Evolutionary conservation across 2,329 filamentous ascomycete species (phyloP).

Genomic region (Stagonosporopsis cucurbitacearum): DNA sequence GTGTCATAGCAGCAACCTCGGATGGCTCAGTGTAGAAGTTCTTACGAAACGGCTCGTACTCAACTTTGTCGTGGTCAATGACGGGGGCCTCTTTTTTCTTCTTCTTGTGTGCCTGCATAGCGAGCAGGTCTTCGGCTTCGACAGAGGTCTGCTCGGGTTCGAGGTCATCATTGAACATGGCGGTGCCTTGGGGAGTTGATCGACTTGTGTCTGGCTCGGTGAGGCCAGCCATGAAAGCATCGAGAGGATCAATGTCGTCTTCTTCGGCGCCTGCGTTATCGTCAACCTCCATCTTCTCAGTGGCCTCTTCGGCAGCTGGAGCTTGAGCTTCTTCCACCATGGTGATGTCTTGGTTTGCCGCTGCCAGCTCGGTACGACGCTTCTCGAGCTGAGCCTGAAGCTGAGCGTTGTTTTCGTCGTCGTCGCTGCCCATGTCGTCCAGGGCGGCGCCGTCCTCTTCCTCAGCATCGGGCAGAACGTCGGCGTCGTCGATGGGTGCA

Average conservation of each 20-base stretch:
- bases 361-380: constrained; percentile 65
- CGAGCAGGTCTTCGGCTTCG: constrained; percentile 60
- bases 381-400: constrained; percentile 80
- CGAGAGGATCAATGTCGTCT: constrained; percentile 84
- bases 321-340: constrained; percentile 52
- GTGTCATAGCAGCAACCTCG: constrained; percentile 81
- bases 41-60: constrained; percentile 86
- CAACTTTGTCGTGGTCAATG: constrained; percentile 84
- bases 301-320: constrained; percentile 27
- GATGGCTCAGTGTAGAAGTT: constrained; percentile 92
- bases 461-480: constrained; percentile 49
- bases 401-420: constrained; percentile 84
- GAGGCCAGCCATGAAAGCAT: constrained; percentile 91
- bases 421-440: constrained; percentile 81
- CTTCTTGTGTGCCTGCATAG: constrained; percentile 67
- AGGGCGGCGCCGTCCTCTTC: constrained; percentile 74
- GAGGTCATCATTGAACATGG: constrained; percentile 86
- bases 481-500: constrained; percentile 55
- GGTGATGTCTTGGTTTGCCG: constrained; percentile 50
- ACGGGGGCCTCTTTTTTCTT: constrained; percentile 97
- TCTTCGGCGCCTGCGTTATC: constrained; percentile 59
- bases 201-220: constrained; percentile 46
- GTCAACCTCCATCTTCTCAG: constrained; percentile 65
- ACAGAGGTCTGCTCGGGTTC: constrained; percentile 71
- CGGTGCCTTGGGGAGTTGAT: constrained; percentile 72